Conservation (phyloP, 2,329 filamentous ascomycete genomes). For the Fusarium piperis region DNA sequence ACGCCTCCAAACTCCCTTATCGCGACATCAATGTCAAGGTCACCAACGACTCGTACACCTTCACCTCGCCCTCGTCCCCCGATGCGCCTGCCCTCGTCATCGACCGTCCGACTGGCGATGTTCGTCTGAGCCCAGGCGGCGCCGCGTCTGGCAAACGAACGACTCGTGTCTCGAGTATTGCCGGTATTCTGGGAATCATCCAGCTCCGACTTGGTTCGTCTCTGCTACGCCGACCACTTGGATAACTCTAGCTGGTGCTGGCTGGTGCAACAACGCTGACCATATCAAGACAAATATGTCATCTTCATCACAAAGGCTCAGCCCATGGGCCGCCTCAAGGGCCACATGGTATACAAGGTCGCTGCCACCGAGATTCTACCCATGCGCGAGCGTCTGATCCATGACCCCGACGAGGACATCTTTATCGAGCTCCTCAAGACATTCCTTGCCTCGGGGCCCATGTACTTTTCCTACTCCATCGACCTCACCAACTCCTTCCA, state of each 20-base stretch:
- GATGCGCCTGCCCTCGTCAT: constrained; percentile 88
- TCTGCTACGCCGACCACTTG: constrained; percentile 21
- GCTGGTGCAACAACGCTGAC: constrained; percentile 33
- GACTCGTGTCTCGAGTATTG: constrained; percentile 84
- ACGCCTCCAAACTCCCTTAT: constrained; percentile 70
- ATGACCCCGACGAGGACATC: constrained; percentile 92
- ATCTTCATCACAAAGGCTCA: constrained; percentile 95
- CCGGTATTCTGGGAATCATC: constrained; percentile 93
- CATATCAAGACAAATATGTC: constrained; percentile 83
- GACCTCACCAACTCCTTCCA: constrained; percentile 98
- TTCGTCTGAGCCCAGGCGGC: constrained; percentile 84
- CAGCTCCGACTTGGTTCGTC: constrained; percentile 86
- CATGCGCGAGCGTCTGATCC: constrained; percentile 89
- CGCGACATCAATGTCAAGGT: constrained; percentile 97
- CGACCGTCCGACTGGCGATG: constrained; percentile 90
- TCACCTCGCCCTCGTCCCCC: constrained; percentile 93
- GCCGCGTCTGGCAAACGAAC: constrained; percentile 78
- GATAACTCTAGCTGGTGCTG: constrained; percentile 6
- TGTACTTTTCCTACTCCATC: constrained; percentile 98
- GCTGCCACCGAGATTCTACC: constrained; percentile 91
- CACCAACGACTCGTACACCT: constrained; percentile 91
- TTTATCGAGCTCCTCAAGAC: constrained; percentile 85
- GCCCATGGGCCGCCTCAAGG: constrained; percentile 89
- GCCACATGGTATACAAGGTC: constrained; percentile 96
- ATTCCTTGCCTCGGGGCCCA: constrained; percentile 83